phyloP scores from a whole-genome alignment of 208 protist species.

The Lotmaria passim region DNA sequence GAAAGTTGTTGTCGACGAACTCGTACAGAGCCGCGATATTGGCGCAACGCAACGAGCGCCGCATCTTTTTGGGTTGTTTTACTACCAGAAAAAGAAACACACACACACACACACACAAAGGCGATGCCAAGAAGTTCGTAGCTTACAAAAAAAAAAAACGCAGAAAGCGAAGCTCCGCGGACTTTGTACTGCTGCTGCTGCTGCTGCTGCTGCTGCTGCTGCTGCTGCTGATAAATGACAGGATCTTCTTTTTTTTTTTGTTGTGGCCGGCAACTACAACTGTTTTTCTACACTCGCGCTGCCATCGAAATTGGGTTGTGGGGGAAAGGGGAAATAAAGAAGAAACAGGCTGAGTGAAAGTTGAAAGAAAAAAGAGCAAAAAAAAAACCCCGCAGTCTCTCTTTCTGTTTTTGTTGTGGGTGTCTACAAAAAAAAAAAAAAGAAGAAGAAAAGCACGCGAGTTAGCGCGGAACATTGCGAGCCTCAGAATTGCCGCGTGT shows the following conservation, averaged over 20 bases:
- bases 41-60: slow-evolving; percentile 30
- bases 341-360: neutral
- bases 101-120: slow-evolving; percentile 13
- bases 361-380: neutral
- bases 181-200: no score
- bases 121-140: neutral
- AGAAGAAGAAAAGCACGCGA: neutral
- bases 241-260: no score
- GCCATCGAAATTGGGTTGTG: neutral
- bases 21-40: slow-evolving; percentile 85
- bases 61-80: slow-evolving; percentile 32
- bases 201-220: no score
- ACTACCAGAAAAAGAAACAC: no score
- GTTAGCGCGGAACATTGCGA: no score
- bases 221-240: no score
- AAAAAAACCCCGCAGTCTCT: neutral
- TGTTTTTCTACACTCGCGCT: no score
- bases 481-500: no score
- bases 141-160: no score
- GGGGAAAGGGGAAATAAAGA: slow-evolving; percentile 15
- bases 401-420: neutral
- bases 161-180: neutral
- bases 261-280: no score
- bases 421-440: neutral
- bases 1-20: slow-evolving; percentile 89